Evolutionary conservation across 257 asterid genomes (phyloP).

Genomic region (Sherardia arvensis): DNA sequence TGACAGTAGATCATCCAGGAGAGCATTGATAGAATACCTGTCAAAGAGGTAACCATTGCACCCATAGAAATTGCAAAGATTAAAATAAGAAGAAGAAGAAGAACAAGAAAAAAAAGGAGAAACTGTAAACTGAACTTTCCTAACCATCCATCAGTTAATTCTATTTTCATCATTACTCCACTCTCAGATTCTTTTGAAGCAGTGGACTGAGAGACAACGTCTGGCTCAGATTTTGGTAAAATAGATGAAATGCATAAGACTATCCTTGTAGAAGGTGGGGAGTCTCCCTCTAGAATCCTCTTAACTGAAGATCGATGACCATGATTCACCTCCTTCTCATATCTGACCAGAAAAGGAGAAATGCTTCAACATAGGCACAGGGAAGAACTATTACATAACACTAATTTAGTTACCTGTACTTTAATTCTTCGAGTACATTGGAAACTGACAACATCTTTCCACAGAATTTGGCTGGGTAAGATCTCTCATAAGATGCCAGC

Average conservation of each 20-base stretch:
- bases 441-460: slow-evolving; percentile 60
- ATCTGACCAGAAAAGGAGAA: slow-evolving; percentile 34
- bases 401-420: slow-evolving; percentile 47
- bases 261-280: slow-evolving; percentile 70
- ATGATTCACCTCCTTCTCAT: slow-evolving; percentile 86
- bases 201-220: slow-evolving; percentile 30
- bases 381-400: slow-evolving; percentile 12
- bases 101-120: no score
- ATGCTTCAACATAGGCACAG: slow-evolving; percentile 12
- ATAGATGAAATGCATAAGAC: slow-evolving; percentile 78
- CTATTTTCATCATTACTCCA: slow-evolving; percentile 40
- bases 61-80: slow-evolving; percentile 3
- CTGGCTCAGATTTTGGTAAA: slow-evolving; percentile 27
- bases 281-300: slow-evolving; percentile 83
- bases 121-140: slow-evolving; percentile 28
- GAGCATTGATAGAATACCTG: slow-evolving; percentile 77
- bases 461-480: slow-evolving; percentile 58
- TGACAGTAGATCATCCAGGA: slow-evolving; percentile 66
- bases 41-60: slow-evolving; percentile 17
- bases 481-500: slow-evolving; percentile 83
- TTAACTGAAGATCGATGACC: slow-evolving; percentile 90
- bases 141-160: slow-evolving; percentile 96
- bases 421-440: slow-evolving; percentile 83
- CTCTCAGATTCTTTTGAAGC: slow-evolving; percentile 22
- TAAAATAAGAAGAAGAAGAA: neutral